Conservation (phyloP, 352 stramenopile genomes). For the Salisapilia sapeloensis region DNA sequence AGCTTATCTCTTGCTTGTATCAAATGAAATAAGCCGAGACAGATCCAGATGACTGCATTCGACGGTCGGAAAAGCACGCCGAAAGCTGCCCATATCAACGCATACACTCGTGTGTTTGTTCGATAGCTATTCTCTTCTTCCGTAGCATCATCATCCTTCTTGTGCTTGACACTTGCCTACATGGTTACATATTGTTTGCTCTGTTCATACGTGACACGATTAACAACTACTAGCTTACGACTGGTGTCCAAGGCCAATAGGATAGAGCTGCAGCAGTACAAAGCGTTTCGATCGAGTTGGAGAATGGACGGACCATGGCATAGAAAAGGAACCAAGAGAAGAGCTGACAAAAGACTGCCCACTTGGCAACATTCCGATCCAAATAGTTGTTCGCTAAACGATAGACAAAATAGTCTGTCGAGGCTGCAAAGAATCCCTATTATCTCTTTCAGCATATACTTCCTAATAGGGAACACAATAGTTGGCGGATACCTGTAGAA, state of each 20-base stretch:
- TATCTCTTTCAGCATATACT: neutral
- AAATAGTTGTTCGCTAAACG: constrained; percentile 48
- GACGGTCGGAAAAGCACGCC: constrained; percentile 73
- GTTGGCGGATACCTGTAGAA: constrained; percentile 61
- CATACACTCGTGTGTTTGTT: constrained; percentile 12
- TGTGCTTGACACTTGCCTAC: too few relatives aligned
- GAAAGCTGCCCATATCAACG: constrained; percentile 34
- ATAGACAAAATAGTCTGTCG: constrained; percentile 65
- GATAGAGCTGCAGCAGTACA: constrained; percentile 54
- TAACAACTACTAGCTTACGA: constrained; percentile 6
- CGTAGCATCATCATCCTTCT: neutral
- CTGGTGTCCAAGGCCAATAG: constrained; percentile 60
- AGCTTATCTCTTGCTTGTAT: constrained; percentile 19
- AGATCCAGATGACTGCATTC: constrained; percentile 62
- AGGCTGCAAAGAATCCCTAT: constrained; percentile 34
- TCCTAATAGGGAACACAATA: neutral
- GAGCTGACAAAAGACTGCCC: constrained; percentile 53
- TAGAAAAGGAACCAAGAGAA: constrained; percentile 81
- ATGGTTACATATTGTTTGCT: too few relatives aligned
- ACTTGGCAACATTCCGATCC: constrained; percentile 38
- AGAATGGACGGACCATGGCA: constrained; percentile 72
- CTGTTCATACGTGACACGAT: constrained; percentile 1
- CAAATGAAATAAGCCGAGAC: constrained; percentile 35
- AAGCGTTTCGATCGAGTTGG: constrained; percentile 71
- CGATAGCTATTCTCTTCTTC: neutral